Evolutionary conservation across 2,329 filamentous ascomycete species (phyloP).

Genomic region (Aureobasidium sp.): DNA sequence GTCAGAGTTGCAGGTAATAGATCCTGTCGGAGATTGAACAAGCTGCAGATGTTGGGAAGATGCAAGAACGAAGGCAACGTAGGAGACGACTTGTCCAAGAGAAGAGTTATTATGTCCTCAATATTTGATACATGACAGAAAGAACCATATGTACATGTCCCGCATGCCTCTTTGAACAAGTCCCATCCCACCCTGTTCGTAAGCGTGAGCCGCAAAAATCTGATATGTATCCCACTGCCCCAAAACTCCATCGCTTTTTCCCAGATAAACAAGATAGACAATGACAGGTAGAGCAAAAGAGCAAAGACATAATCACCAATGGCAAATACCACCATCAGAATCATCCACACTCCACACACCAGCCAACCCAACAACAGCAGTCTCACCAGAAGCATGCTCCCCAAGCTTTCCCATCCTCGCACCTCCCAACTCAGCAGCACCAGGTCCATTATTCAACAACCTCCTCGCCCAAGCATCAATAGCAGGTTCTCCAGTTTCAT

Average conservation of each 20-base stretch:
- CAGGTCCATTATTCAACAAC: conserved; percentile 42
- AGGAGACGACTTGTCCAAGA: neutral
- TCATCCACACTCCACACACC: conserved; percentile 88
- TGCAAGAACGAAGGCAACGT: neutral
- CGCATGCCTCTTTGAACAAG: neutral
- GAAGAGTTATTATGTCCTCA: neutral
- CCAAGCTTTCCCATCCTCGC: conserved; percentile 44
- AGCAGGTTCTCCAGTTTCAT: conserved; percentile 90
- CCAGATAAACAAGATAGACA: neutral
- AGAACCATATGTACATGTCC: neutral
- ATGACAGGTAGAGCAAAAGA: neutral
- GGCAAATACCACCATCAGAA: conserved; percentile 55
- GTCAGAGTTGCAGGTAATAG: neutral
- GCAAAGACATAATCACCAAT: conserved; percentile 33
- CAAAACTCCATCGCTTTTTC: conserved; percentile 8
- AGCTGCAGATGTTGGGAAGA: too few species aligned
- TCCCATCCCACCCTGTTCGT: neutral
- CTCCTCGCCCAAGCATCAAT: conserved; percentile 58
- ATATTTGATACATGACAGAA: neutral
- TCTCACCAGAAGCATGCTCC: conserved; percentile 44
- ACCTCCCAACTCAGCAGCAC: conserved; percentile 36
- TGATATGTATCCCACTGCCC: neutral
- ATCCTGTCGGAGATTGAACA: too few species aligned
- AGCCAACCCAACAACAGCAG: conserved; percentile 62
- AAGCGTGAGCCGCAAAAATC: neutral